Evolutionary conservation across 108 stramenopile genomes (phyloP).

Genomic region (Pseudonitzschia delicatissima): DNA sequence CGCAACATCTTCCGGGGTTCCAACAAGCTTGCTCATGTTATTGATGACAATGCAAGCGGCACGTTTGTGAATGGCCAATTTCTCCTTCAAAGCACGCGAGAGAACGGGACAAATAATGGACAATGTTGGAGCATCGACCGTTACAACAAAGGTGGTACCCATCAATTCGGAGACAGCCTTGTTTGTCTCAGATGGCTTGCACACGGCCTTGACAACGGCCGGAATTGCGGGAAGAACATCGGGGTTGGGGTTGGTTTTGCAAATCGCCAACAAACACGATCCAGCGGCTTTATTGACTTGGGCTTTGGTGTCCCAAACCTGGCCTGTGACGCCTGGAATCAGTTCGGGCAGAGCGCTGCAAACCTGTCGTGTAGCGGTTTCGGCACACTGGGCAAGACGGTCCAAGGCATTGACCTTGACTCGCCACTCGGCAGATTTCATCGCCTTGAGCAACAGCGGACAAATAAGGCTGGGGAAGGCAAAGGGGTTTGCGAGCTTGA

Average conservation of each 20-base stretch:
- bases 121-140: slow-evolving; percentile 93
- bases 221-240: slow-evolving; percentile 87
- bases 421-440: slow-evolving; percentile 80
- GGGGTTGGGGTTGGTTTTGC: slow-evolving; percentile 79
- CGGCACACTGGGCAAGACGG: slow-evolving; percentile 64
- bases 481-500: slow-evolving; percentile 63
- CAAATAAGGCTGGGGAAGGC: slow-evolving; percentile 60
- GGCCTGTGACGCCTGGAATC: slow-evolving; percentile 76
- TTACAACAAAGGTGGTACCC: slow-evolving; percentile 93
- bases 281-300: slow-evolving; percentile 89
- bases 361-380: slow-evolving; percentile 54
- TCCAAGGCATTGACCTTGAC: slow-evolving; percentile 79
- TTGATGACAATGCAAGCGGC: slow-evolving; percentile 93
- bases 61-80: slow-evolving; percentile 89
- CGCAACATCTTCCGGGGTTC: slow-evolving; percentile 90
- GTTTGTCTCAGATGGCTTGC: slow-evolving; percentile 85
- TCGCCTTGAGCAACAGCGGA: slow-evolving; percentile 73
- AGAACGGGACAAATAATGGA: slow-evolving; percentile 95
- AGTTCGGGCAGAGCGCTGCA: slow-evolving; percentile 76
- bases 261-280: slow-evolving; percentile 69
- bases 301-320: slow-evolving; percentile 93
- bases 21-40: slow-evolving; percentile 95
- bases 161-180: slow-evolving; percentile 91
- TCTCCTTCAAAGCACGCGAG: slow-evolving; percentile 89
- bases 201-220: slow-evolving; percentile 87